These are phyloP conservation scores for Phytophthora sansomeana DNA, from an alignment of 352 stramenopile genomes.

Conservation along the genomic window DNA sequence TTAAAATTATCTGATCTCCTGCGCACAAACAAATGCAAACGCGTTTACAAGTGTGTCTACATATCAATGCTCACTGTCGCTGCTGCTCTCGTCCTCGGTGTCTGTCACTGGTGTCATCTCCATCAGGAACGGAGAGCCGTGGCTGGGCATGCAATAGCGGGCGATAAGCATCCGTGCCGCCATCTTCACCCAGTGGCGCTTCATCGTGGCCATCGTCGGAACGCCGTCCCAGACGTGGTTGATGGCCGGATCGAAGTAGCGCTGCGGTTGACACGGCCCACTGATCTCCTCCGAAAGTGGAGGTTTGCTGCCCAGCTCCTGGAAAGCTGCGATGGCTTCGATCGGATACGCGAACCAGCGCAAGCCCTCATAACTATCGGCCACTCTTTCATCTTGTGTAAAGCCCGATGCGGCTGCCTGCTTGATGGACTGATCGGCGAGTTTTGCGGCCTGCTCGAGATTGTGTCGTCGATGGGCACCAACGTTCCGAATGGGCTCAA, in stretches of 20 bases:
- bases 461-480: slow-evolving; percentile 28
- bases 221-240: slow-evolving; percentile 34
- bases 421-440: slow-evolving; percentile 30
- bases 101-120: slow-evolving; percentile 28
- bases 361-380: slow-evolving; percentile 31
- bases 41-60: slow-evolving; percentile 16
- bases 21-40: background rate
- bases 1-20: background rate
- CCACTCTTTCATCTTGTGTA: slow-evolving; percentile 20
- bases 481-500: slow-evolving; percentile 23
- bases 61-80: slow-evolving; percentile 18
- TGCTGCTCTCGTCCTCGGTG: slow-evolving; percentile 26
- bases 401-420: slow-evolving; percentile 18
- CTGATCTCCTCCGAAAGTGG: slow-evolving; percentile 33
- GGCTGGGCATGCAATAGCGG: slow-evolving; percentile 21
- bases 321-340: slow-evolving; percentile 31
- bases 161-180: slow-evolving; percentile 17
- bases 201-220: slow-evolving; percentile 32
- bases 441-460: slow-evolving; percentile 25
- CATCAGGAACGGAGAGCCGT: slow-evolving; percentile 23
- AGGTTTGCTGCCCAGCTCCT: slow-evolving; percentile 19
- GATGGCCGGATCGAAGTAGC: slow-evolving; percentile 31
- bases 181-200: slow-evolving; percentile 25
- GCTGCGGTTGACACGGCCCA: slow-evolving; percentile 42
- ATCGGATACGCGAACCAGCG: slow-evolving; percentile 47